Conservation (phyloP, 352 stramenopile species). For the Halophytophthora polymorphica region DNA sequence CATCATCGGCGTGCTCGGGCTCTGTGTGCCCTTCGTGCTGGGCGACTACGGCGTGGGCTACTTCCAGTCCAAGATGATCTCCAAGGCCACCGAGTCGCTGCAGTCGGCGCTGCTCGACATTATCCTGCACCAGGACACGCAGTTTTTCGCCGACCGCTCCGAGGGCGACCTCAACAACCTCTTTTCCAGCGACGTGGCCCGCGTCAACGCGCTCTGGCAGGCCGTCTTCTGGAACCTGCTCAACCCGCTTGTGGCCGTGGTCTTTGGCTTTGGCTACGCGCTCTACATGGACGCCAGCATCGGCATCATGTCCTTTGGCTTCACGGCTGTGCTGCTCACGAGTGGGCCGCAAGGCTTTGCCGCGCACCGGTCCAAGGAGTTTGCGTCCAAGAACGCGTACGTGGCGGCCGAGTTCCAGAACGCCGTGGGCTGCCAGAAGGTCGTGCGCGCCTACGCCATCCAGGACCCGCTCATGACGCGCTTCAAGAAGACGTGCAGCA, state of each 20-base stretch:
- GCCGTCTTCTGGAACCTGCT: constrained; percentile 88
- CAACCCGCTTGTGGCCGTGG: constrained; percentile 72
- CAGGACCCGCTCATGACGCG: constrained; percentile 72
- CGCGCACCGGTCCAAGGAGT: constrained; percentile 80
- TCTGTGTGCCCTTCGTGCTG: constrained; percentile 83
- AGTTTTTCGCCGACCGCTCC: constrained; percentile 82
- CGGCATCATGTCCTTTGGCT: constrained; percentile 80
- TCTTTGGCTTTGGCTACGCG: constrained; percentile 84
- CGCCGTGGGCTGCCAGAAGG: constrained; percentile 80
- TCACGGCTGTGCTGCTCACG: constrained; percentile 74
- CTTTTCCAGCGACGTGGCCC: constrained; percentile 83
- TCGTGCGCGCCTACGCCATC: constrained; percentile 83
- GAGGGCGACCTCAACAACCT: constrained; percentile 89
- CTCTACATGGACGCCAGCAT: constrained; percentile 82
- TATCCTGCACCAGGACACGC: constrained; percentile 74
- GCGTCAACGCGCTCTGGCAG: constrained; percentile 84
- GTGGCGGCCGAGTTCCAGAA: constrained; percentile 88
- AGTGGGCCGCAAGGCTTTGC: constrained; percentile 83
- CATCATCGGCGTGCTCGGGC: constrained; percentile 67
- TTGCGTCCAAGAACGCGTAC: constrained; percentile 86
- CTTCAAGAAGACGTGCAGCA: constrained; percentile 63
- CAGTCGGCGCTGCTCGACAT: constrained; percentile 73
- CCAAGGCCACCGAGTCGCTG: constrained; percentile 79
- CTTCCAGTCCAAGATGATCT: constrained; percentile 91
- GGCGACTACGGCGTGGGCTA: constrained; percentile 86